These are phyloP conservation scores for Eimeria acervulina DNA, from an alignment of 169 alveolate species.

Conservation along the genomic window DNA sequence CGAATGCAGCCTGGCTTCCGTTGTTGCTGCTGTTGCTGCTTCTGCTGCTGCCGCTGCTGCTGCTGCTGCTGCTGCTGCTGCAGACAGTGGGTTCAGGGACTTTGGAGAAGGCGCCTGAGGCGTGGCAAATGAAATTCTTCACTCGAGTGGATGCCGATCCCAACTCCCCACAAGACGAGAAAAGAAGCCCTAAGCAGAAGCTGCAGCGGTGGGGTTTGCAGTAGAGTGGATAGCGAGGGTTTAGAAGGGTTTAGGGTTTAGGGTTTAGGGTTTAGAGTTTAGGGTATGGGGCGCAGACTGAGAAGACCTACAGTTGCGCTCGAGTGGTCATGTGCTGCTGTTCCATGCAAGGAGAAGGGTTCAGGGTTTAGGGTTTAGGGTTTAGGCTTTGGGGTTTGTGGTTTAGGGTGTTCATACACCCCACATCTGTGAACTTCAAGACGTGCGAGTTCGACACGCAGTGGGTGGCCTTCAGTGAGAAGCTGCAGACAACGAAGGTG, in stretches of 20 bases:
- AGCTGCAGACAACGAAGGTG: slow-evolving; percentile 59
- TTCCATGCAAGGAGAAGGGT: background rate
- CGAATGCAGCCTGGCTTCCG: background rate
- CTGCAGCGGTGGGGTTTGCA: slow-evolving; percentile 46
- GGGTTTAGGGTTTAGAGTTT: background rate
- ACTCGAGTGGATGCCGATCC: slow-evolving; percentile 48
- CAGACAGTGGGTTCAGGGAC: slow-evolving; percentile 80
- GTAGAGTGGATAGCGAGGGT: background rate
- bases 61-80: slow-evolving; percentile 61
- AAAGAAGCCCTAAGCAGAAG: background rate
- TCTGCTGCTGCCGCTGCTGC: background rate
- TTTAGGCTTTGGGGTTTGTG: background rate
- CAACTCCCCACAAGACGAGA: slow-evolving; percentile 27
- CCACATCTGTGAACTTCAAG: slow-evolving; percentile 68
- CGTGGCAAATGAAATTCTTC: slow-evolving; percentile 69
- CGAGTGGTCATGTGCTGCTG: background rate
- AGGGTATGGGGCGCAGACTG: background rate
- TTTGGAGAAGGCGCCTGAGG: slow-evolving; percentile 71
- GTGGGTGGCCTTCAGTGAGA: slow-evolving; percentile 81
- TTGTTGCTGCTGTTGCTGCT: background rate
- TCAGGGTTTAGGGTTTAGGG: background rate
- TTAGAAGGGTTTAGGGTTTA: background rate
- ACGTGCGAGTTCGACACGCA: slow-evolving; percentile 72
- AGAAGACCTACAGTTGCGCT: background rate
- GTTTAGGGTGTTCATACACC: slow-evolving; percentile 80